Conservation (phyloP, 768 basidiomycete genomes). For the Naganishia onofrii region DNA sequence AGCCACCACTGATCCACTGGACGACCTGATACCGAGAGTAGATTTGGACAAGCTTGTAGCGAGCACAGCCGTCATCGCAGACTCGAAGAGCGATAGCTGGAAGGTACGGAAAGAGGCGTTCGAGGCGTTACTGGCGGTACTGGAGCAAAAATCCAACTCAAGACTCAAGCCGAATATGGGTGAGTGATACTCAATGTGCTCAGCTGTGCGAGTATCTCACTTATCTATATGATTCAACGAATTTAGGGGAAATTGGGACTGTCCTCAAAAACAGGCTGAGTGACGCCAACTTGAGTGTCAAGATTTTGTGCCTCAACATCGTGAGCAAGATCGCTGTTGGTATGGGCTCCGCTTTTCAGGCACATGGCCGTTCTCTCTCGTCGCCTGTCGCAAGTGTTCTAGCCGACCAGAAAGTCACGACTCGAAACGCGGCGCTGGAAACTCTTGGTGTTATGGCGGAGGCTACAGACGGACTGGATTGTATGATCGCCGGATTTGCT, state of each 20-base stretch:
- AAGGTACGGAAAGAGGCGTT: slow-evolving; percentile 94
- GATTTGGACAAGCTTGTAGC: slow-evolving; percentile 83
- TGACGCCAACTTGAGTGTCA: slow-evolving; percentile 93
- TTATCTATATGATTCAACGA: background rate
- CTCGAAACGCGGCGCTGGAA: slow-evolving; percentile 72
- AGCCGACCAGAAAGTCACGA: slow-evolving; percentile 86
- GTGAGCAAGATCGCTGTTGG: slow-evolving; percentile 83
- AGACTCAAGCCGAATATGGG: slow-evolving; percentile 87
- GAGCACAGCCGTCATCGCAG: slow-evolving; percentile 74
- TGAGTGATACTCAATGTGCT: slow-evolving; percentile 50
- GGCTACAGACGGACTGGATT: slow-evolving; percentile 79
- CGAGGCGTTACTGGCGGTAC: slow-evolving; percentile 72
- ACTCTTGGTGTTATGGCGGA: slow-evolving; percentile 78
- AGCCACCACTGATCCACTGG: slow-evolving; percentile 66
- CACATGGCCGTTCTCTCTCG: slow-evolving; percentile 72
- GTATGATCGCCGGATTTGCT: slow-evolving; percentile 72
- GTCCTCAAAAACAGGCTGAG: slow-evolving; percentile 81
- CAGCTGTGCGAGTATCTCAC: slow-evolving; percentile 13
- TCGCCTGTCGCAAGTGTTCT: slow-evolving; percentile 76
- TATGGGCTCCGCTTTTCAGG: slow-evolving; percentile 95
- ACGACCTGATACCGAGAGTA: slow-evolving; percentile 91
- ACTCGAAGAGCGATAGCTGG: slow-evolving; percentile 91
- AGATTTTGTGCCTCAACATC: slow-evolving; percentile 82
- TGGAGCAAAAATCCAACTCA: slow-evolving; percentile 90
- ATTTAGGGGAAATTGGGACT: slow-evolving; percentile 79